Evolutionary conservation across 2,329 filamentous ascomycete genomes (phyloP).

Genomic region (Aureobasidium pullulans): DNA sequence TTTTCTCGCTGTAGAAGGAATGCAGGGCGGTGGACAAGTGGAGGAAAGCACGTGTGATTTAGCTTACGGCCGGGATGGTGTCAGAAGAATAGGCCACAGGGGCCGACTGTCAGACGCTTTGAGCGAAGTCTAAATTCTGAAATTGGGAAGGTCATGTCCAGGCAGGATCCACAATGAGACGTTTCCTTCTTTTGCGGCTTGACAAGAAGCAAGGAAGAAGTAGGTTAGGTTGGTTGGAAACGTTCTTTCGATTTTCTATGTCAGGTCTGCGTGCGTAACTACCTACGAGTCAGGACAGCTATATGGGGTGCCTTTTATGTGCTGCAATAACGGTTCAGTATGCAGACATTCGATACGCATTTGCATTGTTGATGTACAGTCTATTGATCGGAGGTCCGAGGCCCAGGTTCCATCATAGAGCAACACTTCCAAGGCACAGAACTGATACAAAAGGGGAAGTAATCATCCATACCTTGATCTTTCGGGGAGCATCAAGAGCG

Average conservation of each 20-base stretch:
- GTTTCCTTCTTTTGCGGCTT: not conserved
- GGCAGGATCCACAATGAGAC: not conserved
- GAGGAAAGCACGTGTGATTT: not conserved
- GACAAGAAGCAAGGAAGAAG: not conserved
- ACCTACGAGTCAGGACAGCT: no score
- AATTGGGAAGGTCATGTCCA: not conserved
- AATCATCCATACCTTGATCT: not conserved
- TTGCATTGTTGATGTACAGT: not conserved
- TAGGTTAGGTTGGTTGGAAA: not conserved
- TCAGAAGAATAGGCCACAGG: not conserved
- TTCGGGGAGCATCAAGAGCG: not conserved
- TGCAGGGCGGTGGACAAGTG: not conserved
- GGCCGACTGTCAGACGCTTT: slow-evolving; percentile 1
- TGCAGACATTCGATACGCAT: not conserved
- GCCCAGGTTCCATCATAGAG: not conserved
- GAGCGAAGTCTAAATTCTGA: not conserved
- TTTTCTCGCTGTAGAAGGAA: not conserved
- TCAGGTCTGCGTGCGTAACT: not conserved
- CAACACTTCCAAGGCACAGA: not conserved
- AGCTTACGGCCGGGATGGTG: not conserved
- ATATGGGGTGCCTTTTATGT: not conserved
- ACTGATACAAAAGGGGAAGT: not conserved
- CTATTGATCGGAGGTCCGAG: not conserved
- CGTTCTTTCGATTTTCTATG: not conserved
- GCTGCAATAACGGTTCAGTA: not conserved